Evolutionary conservation across 805 yeast species (phyloP), one percentile per base, ranked within the genome.

Genomic region (Metschnikowia baotianmanensis): DNA sequence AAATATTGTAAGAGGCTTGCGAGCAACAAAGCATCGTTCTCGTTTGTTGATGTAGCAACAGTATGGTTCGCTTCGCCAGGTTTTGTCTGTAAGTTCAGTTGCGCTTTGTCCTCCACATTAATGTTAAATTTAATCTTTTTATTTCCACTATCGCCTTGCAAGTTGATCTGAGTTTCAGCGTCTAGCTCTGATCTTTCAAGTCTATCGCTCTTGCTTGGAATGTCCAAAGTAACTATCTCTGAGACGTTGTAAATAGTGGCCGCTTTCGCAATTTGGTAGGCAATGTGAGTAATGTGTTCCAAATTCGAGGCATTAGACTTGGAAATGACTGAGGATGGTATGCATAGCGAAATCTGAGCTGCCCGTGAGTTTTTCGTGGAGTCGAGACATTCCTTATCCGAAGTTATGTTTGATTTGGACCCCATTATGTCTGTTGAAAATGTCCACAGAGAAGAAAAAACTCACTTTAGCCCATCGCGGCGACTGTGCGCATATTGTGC

Each of bases 231-330:
- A 3, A 89, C 79, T 22, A 90, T 71, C 56, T 90, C 97, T 5
- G 78, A 76, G 5, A 86, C 87, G 39, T 79, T 75, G 59, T 73
- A 88, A 1, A 78, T 68, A 21, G 85, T 77, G 3, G 88, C 83
- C 2, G 82, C 78, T 53, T 83, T 78, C 10, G 96, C 90, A 12
- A 90, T 72, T 59, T 88, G 95, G 53, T 89, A 85, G 1, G 85
- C 80, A 1, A 79, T 70, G 43, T 76, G 69, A 0, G 95, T 88
- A 11, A 79, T 80, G 57, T 88, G 96, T 46, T 82, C 82, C 36
- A 86, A 64, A 48, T 82, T 82, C 27, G 62, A 64, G 34, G 91
- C 83, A 52, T 80, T 76, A 5, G 76, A 55, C 1, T 49, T 46
- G 1, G 77, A 69, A 10, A 88, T 72, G 13, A 81, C 68, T 1